Conservation (phyloP, 2,329 filamentous ascomycete species). For the Pseudopyrenochaeta lycopersici region DNA sequence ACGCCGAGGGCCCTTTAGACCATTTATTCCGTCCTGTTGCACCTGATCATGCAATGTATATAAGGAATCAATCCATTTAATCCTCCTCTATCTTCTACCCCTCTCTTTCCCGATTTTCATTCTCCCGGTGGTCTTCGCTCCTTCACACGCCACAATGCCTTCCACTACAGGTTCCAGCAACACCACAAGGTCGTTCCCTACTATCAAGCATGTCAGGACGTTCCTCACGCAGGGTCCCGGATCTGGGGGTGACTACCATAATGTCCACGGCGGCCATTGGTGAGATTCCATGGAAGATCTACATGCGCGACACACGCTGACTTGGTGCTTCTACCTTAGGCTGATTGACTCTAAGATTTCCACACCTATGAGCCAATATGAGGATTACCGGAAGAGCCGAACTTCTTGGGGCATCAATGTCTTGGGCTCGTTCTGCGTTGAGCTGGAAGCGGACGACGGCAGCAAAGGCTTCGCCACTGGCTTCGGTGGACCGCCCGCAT, state of each 20-base stretch:
- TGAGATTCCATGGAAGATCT: neutral
- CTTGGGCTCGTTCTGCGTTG: constrained; percentile 88
- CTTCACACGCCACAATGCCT: constrained; percentile 32
- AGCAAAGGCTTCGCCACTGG: constrained; percentile 95
- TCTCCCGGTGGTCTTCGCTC: constrained; percentile 5
- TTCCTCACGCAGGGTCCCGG: constrained; percentile 73
- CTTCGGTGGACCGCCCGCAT: constrained; percentile 91
- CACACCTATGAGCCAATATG: constrained; percentile 89
- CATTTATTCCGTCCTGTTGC: constrained; percentile 18
- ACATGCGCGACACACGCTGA: neutral
- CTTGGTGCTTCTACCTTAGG: constrained; percentile 55
- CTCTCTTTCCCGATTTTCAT: constrained; percentile 22
- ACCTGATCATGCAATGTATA: constrained; percentile 27
- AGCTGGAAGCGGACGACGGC: constrained; percentile 87
- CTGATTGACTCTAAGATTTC: constrained; percentile 91
- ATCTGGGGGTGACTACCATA: constrained; percentile 77
- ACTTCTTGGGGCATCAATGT: constrained; percentile 98
- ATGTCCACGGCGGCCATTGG: constrained; percentile 79
- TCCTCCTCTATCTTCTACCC: constrained; percentile 21
- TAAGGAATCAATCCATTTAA: constrained; percentile 22
- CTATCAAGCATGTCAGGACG: constrained; percentile 77
- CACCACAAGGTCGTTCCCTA: constrained; percentile 69
- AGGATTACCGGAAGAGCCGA: constrained; percentile 84
- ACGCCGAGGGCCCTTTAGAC: constrained; percentile 34
- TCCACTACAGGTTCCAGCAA: constrained; percentile 28